These are phyloP conservation scores for Podila epigama DNA, from an alignment of 192 early-diverging fungal genomes.

Conservation along the genomic window DNA sequence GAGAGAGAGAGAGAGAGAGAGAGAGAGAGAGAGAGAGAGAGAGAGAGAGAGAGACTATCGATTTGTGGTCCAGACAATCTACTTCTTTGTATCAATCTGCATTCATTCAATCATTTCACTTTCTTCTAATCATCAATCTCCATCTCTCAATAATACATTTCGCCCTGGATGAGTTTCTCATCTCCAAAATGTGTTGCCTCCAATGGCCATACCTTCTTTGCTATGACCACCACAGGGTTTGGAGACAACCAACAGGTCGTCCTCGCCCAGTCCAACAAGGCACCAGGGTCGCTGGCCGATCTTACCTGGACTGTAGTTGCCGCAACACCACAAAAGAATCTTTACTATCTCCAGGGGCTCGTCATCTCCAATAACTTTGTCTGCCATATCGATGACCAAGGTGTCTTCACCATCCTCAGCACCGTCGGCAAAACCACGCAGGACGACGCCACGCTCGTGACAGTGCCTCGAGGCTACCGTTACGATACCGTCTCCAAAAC, in stretches of 20 bases:
- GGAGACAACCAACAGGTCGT: background rate
- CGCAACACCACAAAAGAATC: background rate
- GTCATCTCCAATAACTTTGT: background rate
- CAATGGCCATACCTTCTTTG: conserved; percentile 18
- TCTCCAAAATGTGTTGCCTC: conserved; percentile 15
- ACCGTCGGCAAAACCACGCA: background rate
- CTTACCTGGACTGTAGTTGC: conserved; percentile 19
- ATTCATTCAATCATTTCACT: background rate
- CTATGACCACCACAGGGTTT: background rate
- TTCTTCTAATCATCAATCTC: background rate
- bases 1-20: too few species aligned
- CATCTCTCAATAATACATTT: background rate
- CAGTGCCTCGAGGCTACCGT: background rate
- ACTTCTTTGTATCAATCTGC: background rate
- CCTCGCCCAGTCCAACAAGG: conserved; percentile 18
- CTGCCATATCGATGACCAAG: conserved; percentile 11
- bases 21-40: too few species aligned
- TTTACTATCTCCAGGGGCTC: conserved; percentile 7
- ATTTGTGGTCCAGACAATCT: too few species aligned
- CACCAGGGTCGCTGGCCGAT: conserved; percentile 4
- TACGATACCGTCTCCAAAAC: conserved; percentile 1
- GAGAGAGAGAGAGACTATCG: too few species aligned
- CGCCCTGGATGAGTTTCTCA: background rate
- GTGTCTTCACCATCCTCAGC: conserved; percentile 21
- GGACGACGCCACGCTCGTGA: background rate